Base-by-base conservation (phyloP, 1,284 basidiomycete species). In the Microbotryum lychnidis-dioicae region DNA sequence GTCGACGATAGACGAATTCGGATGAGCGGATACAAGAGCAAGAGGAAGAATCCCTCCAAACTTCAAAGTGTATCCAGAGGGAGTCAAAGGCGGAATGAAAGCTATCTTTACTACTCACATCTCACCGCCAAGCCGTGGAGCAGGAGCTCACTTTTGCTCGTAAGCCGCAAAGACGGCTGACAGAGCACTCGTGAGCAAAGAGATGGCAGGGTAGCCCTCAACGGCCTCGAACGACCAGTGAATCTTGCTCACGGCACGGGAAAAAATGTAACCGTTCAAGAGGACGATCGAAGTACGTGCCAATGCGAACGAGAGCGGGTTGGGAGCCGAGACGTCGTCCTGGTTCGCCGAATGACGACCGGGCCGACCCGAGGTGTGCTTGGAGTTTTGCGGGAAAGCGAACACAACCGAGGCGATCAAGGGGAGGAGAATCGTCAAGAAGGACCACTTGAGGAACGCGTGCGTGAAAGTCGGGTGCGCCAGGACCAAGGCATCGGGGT, bases 401-500 rank as follows among this genome's bases (percentile, higher is more conserved):
- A 63, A 21, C 27, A 68, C 33, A n/a, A 61, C 46, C 12, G 64
- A 54, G 58, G 58, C 12, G 10, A 54, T 3, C 52, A 68, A 53
- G 6, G 66, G 66, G 53, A 68, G 29, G 20, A 58, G 7, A 58
- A 63, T 51, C 33, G 64, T 65, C 31, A 53, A 23, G 23, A 56
- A 4, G 10, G 37, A 49, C 57, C 57, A 68, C 16, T 50, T 48
- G 31, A 57, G 4, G 61, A 68, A 50, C 21, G 64, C 60, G 20
- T 49, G 29, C 14, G 55, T 49, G 57, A 68, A 68, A 18, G 62
- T 60, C 6, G 60, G 60, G 53, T 65, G 64, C 14, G 62, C 8
- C n/a, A 68, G 57, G 52, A 66, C 59, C 6, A 53, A 48, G 50
- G 66, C 23, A 51, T 54, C 56, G 10, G 66, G 66, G 45, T 65